These are phyloP conservation scores for Trypanosoma rangeli DNA, from an alignment of 208 protist genomes.

Conservation along the genomic window DNA sequence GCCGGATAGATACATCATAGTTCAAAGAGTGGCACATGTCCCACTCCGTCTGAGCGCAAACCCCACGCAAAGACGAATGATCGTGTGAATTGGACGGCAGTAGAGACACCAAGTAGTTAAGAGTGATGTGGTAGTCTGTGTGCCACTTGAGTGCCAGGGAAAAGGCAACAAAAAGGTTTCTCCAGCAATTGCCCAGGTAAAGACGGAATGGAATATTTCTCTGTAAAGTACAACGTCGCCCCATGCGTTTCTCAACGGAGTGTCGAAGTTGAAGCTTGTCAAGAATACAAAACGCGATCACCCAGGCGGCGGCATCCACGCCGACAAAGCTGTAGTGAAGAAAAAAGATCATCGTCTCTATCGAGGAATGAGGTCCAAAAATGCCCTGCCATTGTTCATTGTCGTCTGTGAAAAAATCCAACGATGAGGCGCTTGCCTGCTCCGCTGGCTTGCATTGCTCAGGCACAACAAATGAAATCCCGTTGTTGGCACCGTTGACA, in stretches of 20 bases:
- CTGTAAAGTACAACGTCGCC: background rate
- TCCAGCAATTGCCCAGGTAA: slow-evolving; percentile 21
- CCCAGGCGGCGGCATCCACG: slow-evolving; percentile 58
- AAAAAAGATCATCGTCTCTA: slow-evolving; percentile 61
- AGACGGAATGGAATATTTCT: slow-evolving; percentile 7
- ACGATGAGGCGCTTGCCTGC: background rate
- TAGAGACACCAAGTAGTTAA: slow-evolving; percentile 52
- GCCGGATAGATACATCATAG: slow-evolving; percentile 54
- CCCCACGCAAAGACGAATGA: slow-evolving; percentile 14
- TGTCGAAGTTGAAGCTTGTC: slow-evolving; percentile 58
- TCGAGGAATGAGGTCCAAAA: slow-evolving; percentile 19
- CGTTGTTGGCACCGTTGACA: background rate
- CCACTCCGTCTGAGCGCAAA: slow-evolving; percentile 33
- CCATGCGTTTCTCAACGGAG: slow-evolving; percentile 36
- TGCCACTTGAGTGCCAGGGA: slow-evolving; percentile 78
- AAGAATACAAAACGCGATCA: slow-evolving; percentile 78
- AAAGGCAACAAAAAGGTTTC: slow-evolving; percentile 65
- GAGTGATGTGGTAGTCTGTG: slow-evolving; percentile 56
- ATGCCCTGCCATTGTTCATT: slow-evolving; percentile 32
- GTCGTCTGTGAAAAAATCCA: background rate
- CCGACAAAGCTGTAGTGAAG: slow-evolving; percentile 48
- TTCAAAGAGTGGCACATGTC: slow-evolving; percentile 36
- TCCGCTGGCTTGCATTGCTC: background rate
- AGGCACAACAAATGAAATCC: slow-evolving; percentile 15
- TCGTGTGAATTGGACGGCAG: slow-evolving; percentile 38